phyloP scores from a whole-genome alignment of 352 stramenopile genomes.

The Nothophytophthora sp. region DNA sequence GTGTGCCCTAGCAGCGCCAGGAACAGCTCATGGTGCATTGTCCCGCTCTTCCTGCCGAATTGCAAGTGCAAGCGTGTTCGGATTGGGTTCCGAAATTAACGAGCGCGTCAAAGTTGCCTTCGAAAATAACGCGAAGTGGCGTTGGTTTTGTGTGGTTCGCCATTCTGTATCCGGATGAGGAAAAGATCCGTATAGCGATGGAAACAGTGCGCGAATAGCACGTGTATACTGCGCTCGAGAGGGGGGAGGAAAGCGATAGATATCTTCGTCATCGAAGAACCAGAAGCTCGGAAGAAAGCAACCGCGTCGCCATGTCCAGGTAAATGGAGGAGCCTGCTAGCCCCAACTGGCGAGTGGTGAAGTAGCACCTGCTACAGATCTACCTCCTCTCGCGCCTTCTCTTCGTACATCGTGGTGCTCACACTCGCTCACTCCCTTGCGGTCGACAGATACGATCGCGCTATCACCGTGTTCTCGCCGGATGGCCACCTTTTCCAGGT shows the following conservation, averaged over 20 bases:
- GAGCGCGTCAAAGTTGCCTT: too few relatives aligned
- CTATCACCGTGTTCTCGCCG: slow-evolving; percentile 99
- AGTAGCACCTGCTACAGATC: too few relatives aligned
- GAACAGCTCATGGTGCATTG: slow-evolving; percentile 83
- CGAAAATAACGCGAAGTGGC: too few relatives aligned
- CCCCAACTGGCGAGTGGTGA: too few relatives aligned
- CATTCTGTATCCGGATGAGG: too few relatives aligned
- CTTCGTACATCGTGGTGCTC: neutral
- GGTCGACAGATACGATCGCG: slow-evolving; percentile 96
- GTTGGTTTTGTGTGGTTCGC: too few relatives aligned
- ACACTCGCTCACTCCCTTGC: neutral
- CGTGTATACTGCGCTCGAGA: neutral
- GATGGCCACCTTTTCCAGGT: slow-evolving; percentile 99
- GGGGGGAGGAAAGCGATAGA: neutral
- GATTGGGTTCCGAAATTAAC: slow-evolving; percentile 3
- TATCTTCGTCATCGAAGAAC: slow-evolving; percentile 25
- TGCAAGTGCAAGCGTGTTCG: slow-evolving; percentile 3
- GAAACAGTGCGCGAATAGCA: too few relatives aligned
- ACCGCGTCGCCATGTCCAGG: slow-evolving; percentile 35
- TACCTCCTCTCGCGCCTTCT: neutral
- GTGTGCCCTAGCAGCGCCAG: slow-evolving; percentile 68
- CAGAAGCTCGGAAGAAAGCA: slow-evolving; percentile 11
- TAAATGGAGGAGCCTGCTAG: too few relatives aligned
- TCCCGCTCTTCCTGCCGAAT: neutral
- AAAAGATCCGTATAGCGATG: too few relatives aligned